Conservation (phyloP, 1,284 basidiomycete genomes). For the Puccinia triticina region DNA sequence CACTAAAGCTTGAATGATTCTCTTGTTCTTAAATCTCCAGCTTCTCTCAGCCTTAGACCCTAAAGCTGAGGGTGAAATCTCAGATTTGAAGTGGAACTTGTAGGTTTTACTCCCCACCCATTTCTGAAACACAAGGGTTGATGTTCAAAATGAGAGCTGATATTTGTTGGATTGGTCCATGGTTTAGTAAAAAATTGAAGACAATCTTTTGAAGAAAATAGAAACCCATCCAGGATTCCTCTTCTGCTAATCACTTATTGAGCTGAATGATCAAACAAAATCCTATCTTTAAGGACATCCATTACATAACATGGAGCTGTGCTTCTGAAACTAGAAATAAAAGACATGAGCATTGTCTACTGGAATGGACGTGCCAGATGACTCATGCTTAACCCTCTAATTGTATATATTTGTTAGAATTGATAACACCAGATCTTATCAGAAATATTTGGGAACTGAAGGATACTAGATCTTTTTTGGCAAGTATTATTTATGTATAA, state of each 20-base stretch:
- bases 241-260: not conserved
- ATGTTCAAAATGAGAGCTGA: too few relatives aligned
- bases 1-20: not conserved
- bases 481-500: too few relatives aligned
- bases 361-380: not conserved
- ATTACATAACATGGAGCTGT: not conserved
- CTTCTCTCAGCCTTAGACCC: not conserved
- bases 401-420: too few relatives aligned
- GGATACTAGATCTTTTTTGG: too few relatives aligned
- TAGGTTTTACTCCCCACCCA: not conserved
- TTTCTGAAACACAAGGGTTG: not conserved
- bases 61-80: constrained; percentile 8
- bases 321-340: not conserved
- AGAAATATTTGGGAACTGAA: too few relatives aligned
- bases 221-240: too few relatives aligned
- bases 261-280: not conserved
- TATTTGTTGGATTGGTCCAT: not conserved
- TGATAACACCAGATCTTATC: too few relatives aligned
- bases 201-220: constrained; percentile 5
- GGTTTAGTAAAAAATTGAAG: constrained; percentile 17
- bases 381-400: too few relatives aligned
- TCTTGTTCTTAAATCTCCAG: not conserved
- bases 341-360: not conserved
- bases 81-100: constrained; percentile 27
- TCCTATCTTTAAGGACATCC: not conserved